These are phyloP conservation scores for Gillenia trifoliata DNA, from an alignment of 306 rosid species.

Conservation along the genomic window DNA sequence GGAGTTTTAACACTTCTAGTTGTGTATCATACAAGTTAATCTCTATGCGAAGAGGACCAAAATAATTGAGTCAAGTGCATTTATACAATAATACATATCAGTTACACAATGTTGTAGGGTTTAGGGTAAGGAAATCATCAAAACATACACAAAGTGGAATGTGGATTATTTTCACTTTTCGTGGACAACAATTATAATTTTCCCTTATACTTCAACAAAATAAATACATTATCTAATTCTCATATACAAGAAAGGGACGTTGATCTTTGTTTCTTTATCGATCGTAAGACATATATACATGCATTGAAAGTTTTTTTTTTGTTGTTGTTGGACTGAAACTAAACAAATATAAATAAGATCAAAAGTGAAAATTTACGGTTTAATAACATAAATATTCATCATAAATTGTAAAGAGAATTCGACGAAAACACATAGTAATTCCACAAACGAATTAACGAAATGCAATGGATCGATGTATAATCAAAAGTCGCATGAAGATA, in stretches of 20 bases:
- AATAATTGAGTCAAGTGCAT: neutral
- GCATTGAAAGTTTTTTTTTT: no score
- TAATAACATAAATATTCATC: neutral
- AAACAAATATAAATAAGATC: no score
- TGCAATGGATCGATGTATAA: no score
- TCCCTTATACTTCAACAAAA: no score
- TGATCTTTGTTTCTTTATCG: no score
- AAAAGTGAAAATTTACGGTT: no score
- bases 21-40: neutral
- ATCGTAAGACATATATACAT: no score
- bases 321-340: no score
- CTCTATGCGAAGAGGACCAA: neutral
- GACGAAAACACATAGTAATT: neutral
- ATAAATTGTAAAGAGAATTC: neutral
- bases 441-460: neutral
- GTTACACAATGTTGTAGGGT: neutral
- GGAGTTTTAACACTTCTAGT: neutral
- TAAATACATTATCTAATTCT: no score
- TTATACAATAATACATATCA: neutral
- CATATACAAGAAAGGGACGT: no score
- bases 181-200: neutral
- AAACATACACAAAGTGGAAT: neutral
- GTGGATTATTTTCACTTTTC: neutral
- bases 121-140: neutral
- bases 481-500: neutral